Percentiles rank a stretch among this genome's conserved stretches.
phyloP scores from a whole-genome alignment of 495 filamentous ascomycete genomes.

The Saxophila tyrrhenica region DNA sequence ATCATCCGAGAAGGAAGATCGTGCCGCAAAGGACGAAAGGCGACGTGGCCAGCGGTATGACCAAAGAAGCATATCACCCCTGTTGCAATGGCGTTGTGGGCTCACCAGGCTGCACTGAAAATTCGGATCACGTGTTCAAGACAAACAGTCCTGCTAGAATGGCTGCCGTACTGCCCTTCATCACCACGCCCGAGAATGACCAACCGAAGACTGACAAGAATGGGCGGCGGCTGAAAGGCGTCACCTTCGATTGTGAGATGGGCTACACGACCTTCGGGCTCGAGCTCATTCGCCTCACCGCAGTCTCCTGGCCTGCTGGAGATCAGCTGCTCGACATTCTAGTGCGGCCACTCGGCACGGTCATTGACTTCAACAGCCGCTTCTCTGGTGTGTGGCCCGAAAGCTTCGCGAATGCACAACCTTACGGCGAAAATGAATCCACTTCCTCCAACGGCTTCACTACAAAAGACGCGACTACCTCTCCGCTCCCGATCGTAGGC shows the following conservation, averaged over 20 bases:
- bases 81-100: constrained; percentile 71
- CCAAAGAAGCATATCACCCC: constrained; percentile 48
- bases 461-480: background rate
- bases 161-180: constrained; percentile 66
- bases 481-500: constrained; percentile 43
- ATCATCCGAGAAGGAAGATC: constrained; percentile 60
- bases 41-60: constrained; percentile 33
- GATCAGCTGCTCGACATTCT: constrained; percentile 68
- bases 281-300: constrained; percentile 82
- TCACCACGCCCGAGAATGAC: constrained; percentile 48
- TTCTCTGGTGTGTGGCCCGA: constrained; percentile 76
- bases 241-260: constrained; percentile 96
- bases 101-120: constrained; percentile 57
- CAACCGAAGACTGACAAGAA: constrained; percentile 28
- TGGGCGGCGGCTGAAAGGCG: constrained; percentile 28
- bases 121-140: constrained; percentile 77
- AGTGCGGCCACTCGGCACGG: constrained; percentile 69
- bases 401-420: constrained; percentile 56
- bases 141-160: constrained; percentile 62
- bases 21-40: constrained; percentile 39
- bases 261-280: constrained; percentile 78
- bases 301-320: constrained; percentile 72
- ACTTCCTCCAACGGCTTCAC: background rate
- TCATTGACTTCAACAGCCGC: constrained; percentile 80
- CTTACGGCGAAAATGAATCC: constrained; percentile 33